Evolutionary conservation across 1,139 yeast species (phyloP).

Genomic region (Insectozyma bohioensis): DNA sequence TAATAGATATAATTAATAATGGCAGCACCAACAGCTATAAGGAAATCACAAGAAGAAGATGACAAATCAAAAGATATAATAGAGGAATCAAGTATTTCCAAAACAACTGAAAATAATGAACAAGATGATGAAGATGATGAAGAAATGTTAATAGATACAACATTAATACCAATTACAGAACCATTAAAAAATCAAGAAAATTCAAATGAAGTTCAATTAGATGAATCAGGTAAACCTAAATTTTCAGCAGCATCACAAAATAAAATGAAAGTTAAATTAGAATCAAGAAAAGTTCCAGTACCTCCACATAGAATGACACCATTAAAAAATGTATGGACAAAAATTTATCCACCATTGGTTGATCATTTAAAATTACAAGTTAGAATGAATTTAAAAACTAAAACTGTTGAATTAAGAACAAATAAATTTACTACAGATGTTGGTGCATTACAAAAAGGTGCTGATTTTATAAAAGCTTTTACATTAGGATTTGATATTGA

Average conservation of each 20-base stretch:
- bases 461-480: slow-evolving; percentile 93
- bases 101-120: slow-evolving; percentile 1
- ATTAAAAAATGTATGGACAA: slow-evolving; percentile 83
- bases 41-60: slow-evolving; percentile 16
- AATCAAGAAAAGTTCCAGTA: slow-evolving; percentile 83
- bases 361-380: slow-evolving; percentile 94
- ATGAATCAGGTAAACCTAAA: slow-evolving; percentile 87
- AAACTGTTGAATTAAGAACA: slow-evolving; percentile 84
- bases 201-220: slow-evolving; percentile 63
- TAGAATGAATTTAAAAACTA: slow-evolving; percentile 86
- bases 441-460: slow-evolving; percentile 96
- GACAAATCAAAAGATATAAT: slow-evolving; percentile 1
- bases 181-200: slow-evolving; percentile 21
- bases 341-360: slow-evolving; percentile 92
- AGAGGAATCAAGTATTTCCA: slow-evolving; percentile 1
- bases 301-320: slow-evolving; percentile 98
- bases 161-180: slow-evolving; percentile 33
- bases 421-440: slow-evolving; percentile 79
- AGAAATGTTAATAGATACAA: slow-evolving; percentile 70
- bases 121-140: slow-evolving; percentile 40
- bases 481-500: slow-evolving; percentile 95
- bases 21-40: slow-evolving; percentile 77
- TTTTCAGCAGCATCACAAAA: slow-evolving; percentile 72
- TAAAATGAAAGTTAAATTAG: slow-evolving; percentile 73
- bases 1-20: slow-evolving; percentile 24